Conservation (phyloP, 2,329 filamentous ascomycete species). For the Beauveria medogensis region DNA sequence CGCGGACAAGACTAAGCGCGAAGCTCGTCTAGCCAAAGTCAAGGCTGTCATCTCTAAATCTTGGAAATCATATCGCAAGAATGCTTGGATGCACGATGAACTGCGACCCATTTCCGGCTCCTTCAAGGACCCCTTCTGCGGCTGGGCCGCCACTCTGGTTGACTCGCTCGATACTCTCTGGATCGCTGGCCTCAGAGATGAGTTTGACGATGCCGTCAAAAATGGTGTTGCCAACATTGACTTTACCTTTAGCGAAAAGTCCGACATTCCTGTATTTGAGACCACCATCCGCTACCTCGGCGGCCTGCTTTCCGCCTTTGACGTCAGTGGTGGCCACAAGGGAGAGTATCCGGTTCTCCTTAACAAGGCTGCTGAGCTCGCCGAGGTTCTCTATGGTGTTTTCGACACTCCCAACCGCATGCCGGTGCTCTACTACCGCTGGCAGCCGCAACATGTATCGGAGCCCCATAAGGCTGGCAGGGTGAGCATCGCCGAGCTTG, state of each 20-base stretch:
- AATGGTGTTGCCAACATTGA: constrained; percentile 62
- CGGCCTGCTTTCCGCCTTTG: constrained; percentile 77
- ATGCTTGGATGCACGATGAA: constrained; percentile 84
- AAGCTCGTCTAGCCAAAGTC: constrained; percentile 57
- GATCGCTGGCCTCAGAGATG: constrained; percentile 73
- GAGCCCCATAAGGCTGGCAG: constrained; percentile 54
- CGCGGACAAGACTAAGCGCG: constrained; percentile 51
- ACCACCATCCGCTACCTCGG: constrained; percentile 88
- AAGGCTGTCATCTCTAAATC: constrained; percentile 67
- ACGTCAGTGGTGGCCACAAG: constrained; percentile 59
- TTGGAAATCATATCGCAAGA: constrained; percentile 73
- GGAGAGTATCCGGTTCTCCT: constrained; percentile 58
- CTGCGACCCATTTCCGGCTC: constrained; percentile 62
- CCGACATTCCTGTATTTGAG: constrained; percentile 76
- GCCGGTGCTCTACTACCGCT: constrained; percentile 74
- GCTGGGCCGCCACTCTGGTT: constrained; percentile 82
- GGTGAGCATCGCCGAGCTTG: constrained; percentile 63
- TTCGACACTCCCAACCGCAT: constrained; percentile 94
- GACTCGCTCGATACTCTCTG: constrained; percentile 77
- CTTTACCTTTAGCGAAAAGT: constrained; percentile 63
- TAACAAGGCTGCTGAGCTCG: constrained; percentile 71
- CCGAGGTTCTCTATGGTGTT: constrained; percentile 69
- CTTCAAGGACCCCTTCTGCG: constrained; percentile 75
- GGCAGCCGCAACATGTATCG: constrained; percentile 58
- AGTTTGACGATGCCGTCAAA: constrained; percentile 71